Conservation (phyloP, 192 early-diverging fungal species). For the Coemansia sp. region DNA sequence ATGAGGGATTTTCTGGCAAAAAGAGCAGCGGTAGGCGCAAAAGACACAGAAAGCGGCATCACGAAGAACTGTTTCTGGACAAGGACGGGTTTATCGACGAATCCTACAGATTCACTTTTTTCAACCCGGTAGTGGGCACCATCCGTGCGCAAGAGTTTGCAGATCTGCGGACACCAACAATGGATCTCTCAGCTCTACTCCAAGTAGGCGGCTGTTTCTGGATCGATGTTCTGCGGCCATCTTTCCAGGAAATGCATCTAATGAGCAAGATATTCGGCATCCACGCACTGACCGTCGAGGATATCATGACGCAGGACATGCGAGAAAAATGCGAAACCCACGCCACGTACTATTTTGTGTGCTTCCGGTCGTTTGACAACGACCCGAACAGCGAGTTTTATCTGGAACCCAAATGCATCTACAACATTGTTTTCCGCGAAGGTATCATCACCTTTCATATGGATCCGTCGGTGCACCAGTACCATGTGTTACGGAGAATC, state of each 20-base stretch:
- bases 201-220: constrained; percentile 67
- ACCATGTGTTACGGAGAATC: constrained; percentile 84
- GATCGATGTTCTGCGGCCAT: constrained; percentile 73
- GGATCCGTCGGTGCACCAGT: constrained; percentile 72
- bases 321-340: constrained; percentile 87
- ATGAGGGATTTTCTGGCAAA: background rate
- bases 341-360: constrained; percentile 86
- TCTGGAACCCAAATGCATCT: constrained; percentile 67
- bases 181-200: constrained; percentile 40
- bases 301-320: constrained; percentile 88
- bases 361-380: constrained; percentile 76
- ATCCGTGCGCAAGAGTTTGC: constrained; percentile 63
- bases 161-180: constrained; percentile 49
- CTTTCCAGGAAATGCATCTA: constrained; percentile 64
- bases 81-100: constrained; percentile 57
- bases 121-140: constrained; percentile 65
- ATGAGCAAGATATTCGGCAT: constrained; percentile 71
- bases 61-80: constrained; percentile 56
- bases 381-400: constrained; percentile 65
- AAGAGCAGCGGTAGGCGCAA: constrained; percentile 2
- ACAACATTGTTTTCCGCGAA: constrained; percentile 67
- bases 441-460: constrained; percentile 86
- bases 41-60: constrained; percentile 25
- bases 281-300: constrained; percentile 85
- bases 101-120: constrained; percentile 69